Conservation (phyloP, 495 filamentous ascomycete species). For the Hyphodiscus hymeniophilus region DNA sequence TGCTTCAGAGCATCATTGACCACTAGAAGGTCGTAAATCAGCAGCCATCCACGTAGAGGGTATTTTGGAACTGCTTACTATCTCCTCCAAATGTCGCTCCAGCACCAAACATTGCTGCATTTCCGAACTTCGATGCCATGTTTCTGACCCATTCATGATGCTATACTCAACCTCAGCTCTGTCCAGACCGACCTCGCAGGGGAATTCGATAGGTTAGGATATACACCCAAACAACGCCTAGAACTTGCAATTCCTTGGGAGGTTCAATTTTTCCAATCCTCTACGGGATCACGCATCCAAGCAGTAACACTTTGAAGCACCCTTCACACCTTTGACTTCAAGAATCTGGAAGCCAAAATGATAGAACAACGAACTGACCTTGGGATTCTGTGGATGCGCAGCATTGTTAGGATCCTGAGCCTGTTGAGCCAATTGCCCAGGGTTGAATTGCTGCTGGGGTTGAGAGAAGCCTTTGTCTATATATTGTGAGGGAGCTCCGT, state of each 20-base stretch:
- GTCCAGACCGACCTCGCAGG: background rate
- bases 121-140: slow-evolving; percentile 23
- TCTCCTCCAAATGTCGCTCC: slow-evolving; percentile 27
- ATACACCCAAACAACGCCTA: no score
- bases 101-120: slow-evolving; percentile 27
- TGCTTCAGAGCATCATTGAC: slow-evolving; percentile 19
- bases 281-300: no score
- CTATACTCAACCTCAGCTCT: slow-evolving; percentile 1
- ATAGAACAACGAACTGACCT: background rate
- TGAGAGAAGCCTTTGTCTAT: slow-evolving; percentile 23
- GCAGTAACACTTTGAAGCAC: no score
- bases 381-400: slow-evolving; percentile 25
- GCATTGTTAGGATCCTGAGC: slow-evolving; percentile 26
- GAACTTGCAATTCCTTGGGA: background rate
- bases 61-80: no score
- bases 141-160: slow-evolving; percentile 26
- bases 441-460: slow-evolving; percentile 14
- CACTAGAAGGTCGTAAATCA: no score
- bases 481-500: slow-evolving; percentile 21
- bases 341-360: background rate
- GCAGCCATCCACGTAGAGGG: no score
- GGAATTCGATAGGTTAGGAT: no score
- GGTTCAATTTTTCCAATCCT: no score
- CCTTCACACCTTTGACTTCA: background rate
- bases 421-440: slow-evolving; percentile 19